phyloP scores from a whole-genome alignment of 441 rosid genomes.

The Corymbia calophylla region DNA sequence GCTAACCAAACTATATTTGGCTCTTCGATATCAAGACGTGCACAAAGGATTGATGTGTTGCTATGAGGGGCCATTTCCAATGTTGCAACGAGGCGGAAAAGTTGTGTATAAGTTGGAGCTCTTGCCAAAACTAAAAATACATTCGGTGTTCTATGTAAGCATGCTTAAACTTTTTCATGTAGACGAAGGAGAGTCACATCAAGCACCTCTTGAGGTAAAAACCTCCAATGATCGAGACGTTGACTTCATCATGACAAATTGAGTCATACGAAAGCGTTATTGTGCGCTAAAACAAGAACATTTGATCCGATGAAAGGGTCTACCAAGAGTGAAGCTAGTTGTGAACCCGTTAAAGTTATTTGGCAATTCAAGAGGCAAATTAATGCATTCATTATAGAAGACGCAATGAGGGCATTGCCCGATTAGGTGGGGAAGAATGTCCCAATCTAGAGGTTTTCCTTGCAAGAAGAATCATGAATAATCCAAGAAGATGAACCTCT shows the following conservation, averaged over 20 bases:
- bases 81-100: neutral
- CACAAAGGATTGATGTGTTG: neutral
- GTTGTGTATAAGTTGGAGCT: neutral
- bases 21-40: neutral
- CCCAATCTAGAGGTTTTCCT: neutral
- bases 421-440: neutral
- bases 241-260: neutral
- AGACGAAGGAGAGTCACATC: neutral
- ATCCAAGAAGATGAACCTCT: neutral
- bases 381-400: no score
- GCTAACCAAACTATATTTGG: neutral
- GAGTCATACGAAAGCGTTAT: neutral
- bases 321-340: neutral
- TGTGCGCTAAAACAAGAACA: accelerated
- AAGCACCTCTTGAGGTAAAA: neutral
- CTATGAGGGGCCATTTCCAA: accelerated
- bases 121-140: accelerated
- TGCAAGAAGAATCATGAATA: no score
- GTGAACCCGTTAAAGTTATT: neutral
- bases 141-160: neutral
- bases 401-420: neutral
- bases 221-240: neutral
- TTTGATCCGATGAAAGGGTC: neutral
- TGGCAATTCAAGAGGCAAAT: no score
- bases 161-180: neutral